Evolutionary conservation across 805 yeast genomes (phyloP), one percentile per base, ranked within the genome.

Genomic region (Sungouiella thailandica): DNA sequence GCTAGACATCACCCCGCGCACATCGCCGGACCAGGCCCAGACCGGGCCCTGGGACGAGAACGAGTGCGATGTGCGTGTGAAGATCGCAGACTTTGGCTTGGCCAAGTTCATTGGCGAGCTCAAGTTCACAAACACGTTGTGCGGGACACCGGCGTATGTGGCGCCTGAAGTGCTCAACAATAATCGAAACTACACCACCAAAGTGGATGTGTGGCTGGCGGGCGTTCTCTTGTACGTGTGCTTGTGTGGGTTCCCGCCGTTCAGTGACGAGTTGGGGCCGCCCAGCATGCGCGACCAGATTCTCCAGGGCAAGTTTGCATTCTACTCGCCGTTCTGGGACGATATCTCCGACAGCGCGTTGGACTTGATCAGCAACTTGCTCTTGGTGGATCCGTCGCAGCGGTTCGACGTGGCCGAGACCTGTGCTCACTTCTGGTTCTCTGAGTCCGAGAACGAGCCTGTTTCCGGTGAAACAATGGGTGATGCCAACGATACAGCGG

Each of bases 71-170:
- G 72, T 83, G 6, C 60, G 60, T 39, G 87, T 84, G 7, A 84
- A 84, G 50, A 81, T 84, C 32, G 93, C 90, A 1, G 94, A 84
- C 58, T 84, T 84, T 58, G 96, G 96, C 0, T 55, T 76, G 26
- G 81, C 81, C 3, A 76, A 76, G 52, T 74, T 74, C 43, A 72
- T 83, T 28, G 90, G 90, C 5, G 87, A 81, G 46, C 59, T 76
- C 42, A 74, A 78, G 40, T 82, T 82, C 51, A 82, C 94, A 7
- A 78, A 78, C 46, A 84, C 94, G 0, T 57, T 84, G 25, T 84
- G 94, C 59, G 94, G 94, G 2, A 84, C 94, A 0, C 94, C 94
- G 0, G 87, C 90, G 0, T 84, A 84, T 50, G 93, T 84, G 13
- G 93, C 93, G 0, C 94, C 94, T 0, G 94, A 84, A 49, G 82